phyloP scores from a whole-genome alignment of 2,329 filamentous ascomycete genomes.

The Microcyclospora tardicrescens region DNA sequence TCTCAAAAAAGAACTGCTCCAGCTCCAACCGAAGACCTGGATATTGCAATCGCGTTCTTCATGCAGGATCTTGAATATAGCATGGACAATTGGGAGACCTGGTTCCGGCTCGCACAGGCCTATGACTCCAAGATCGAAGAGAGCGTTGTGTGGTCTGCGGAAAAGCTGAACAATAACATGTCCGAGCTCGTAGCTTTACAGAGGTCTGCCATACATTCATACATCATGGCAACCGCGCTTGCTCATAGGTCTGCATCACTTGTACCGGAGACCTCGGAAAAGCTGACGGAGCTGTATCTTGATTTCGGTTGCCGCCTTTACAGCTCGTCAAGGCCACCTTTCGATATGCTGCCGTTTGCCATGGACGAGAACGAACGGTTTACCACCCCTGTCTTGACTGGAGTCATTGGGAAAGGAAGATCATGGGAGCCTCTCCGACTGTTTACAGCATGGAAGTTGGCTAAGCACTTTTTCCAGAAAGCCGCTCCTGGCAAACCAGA shows the following conservation, averaged over 20 bases:
- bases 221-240: constrained; percentile 52
- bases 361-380: constrained; percentile 50
- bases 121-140: constrained; percentile 84
- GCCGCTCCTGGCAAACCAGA: constrained; percentile 47
- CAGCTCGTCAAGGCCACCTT: constrained; percentile 53
- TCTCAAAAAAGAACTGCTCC: constrained; percentile 59
- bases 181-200: constrained; percentile 63
- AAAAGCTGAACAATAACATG: constrained; percentile 79
- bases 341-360: constrained; percentile 53
- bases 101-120: constrained; percentile 77
- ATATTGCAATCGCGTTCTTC: constrained; percentile 68
- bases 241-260: constrained; percentile 45
- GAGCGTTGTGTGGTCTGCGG: constrained; percentile 73
- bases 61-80: constrained; percentile 73
- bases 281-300: constrained; percentile 52
- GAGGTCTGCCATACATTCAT: constrained; percentile 69
- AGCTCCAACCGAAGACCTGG: constrained; percentile 69
- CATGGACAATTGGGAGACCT: constrained; percentile 73
- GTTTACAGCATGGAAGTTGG: constrained; percentile 53
- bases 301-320: constrained; percentile 59
- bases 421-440: constrained; percentile 47
- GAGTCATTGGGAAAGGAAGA: constrained; percentile 28
- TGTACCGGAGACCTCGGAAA: constrained; percentile 39
- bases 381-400: constrained; percentile 30
- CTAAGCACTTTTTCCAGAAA: constrained; percentile 46